Percentiles rank a stretch among this genome's conserved stretches.
Conservation (phyloP, 164 flowering plant genomes). For the Sedum album region DNA sequence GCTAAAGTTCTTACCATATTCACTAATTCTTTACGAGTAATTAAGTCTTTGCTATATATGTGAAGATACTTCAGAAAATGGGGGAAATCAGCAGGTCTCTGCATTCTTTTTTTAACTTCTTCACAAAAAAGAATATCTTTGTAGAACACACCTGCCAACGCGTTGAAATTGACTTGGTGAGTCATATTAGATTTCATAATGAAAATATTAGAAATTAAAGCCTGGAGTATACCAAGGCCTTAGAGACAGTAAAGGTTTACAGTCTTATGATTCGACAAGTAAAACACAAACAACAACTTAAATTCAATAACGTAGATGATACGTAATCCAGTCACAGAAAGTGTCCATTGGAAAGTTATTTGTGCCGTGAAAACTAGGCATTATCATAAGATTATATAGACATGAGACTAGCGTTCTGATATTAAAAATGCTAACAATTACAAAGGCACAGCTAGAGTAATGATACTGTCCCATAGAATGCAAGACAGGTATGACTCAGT, state of each 20-base stretch:
- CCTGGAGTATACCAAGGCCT: slow-evolving; percentile 30
- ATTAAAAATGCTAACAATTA: not conserved
- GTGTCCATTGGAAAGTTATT: not conserved
- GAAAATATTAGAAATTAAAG: not conserved
- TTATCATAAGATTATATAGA: not conserved
- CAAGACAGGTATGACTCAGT: not conserved
- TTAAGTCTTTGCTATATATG: slow-evolving; percentile 59
- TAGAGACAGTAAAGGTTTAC: slow-evolving; percentile 30
- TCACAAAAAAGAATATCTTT: slow-evolving; percentile 58
- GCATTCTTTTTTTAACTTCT: slow-evolving; percentile 67
- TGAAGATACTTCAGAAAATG: slow-evolving; percentile 66
- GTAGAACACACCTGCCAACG: slow-evolving; percentile 37
- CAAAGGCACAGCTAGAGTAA: not conserved
- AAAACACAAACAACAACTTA: not conserved
- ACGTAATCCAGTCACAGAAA: not conserved
- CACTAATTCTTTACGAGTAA: slow-evolving; percentile 57
- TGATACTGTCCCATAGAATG: not conserved
- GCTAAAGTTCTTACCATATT: slow-evolving; percentile 43
- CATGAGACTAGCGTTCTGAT: not conserved
- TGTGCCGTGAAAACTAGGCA: not conserved
- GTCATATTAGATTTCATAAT: not conserved
- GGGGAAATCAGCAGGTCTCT: slow-evolving; percentile 41
- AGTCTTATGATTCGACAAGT: slow-evolving; percentile 17
- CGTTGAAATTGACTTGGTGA: not conserved
- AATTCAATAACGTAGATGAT: not conserved